These are phyloP conservation scores for Eutypa lata DNA, from an alignment of 2,329 filamentous ascomycete species.

Conservation along the genomic window DNA sequence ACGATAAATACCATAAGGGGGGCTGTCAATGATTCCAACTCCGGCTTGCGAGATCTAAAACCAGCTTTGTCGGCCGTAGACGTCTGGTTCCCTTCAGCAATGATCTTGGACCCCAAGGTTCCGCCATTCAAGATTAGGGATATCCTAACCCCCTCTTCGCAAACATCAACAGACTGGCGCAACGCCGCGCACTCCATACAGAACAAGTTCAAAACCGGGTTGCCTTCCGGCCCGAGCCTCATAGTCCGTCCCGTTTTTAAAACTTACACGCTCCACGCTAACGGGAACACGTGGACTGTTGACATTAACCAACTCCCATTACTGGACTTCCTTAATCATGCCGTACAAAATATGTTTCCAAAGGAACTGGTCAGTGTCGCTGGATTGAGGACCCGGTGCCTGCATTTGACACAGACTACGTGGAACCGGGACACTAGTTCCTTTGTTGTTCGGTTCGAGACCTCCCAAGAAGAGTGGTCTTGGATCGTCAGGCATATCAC, in stretches of 20 bases:
- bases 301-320: slow-evolving; percentile 4
- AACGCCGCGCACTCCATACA: no score
- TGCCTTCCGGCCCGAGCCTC: slow-evolving; percentile 2
- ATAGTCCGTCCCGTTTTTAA: slow-evolving; percentile 17
- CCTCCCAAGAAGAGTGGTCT: slow-evolving; percentile 22
- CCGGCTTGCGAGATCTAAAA: no score
- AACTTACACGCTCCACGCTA: slow-evolving; percentile 11
- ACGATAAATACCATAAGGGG: no score
- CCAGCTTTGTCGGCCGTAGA: slow-evolving; percentile 7
- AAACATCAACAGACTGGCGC: slow-evolving; percentile 7
- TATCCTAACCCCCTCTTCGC: background rate
- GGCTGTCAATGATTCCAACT: no score
- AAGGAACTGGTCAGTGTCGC: no score
- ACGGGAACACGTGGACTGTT: no score
- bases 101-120: slow-evolving; percentile 7
- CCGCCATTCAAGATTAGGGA: slow-evolving; percentile 4
- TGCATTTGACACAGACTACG: slow-evolving; percentile 13
- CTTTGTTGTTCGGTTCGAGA: slow-evolving; percentile 19
- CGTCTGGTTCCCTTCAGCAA: slow-evolving; percentile 14
- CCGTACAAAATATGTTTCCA: no score
- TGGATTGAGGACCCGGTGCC: no score
- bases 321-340: no score
- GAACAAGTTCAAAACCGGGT: background rate
- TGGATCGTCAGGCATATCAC: slow-evolving; percentile 23
- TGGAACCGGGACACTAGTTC: background rate